A percentile compares a stretch with the other conserved stretches of the same genome.
Conservation (phyloP, 371 early-diverging fungal species). For the Blyttiomyces sp. region DNA sequence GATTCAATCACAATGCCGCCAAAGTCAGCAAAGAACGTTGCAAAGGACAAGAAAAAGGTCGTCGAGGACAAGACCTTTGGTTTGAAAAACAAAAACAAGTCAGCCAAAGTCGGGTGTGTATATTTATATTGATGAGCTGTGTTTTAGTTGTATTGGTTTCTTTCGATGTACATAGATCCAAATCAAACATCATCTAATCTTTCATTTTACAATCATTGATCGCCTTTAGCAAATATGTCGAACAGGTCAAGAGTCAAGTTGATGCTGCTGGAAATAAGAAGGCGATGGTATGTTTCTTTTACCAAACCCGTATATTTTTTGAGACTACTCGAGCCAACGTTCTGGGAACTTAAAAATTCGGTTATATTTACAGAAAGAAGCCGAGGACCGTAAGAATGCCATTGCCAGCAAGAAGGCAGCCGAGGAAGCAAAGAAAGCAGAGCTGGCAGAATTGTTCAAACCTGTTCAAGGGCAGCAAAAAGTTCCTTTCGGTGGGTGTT, state of each 20-base stretch:
- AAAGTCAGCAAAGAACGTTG: constrained; percentile 48
- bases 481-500: constrained; percentile 82
- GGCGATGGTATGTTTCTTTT: constrained; percentile 42
- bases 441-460: constrained; percentile 85
- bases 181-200: too few relatives aligned
- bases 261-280: constrained; percentile 58
- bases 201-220: background rate
- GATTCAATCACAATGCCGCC: constrained; percentile 39
- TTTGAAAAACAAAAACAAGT: constrained; percentile 82
- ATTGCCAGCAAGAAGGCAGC: constrained; percentile 61
- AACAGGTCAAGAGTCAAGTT: constrained; percentile 85
- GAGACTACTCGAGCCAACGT: background rate
- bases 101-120: constrained; percentile 31
- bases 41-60: constrained; percentile 75
- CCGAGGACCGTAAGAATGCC: constrained; percentile 50
- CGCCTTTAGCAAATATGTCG: constrained; percentile 67
- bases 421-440: constrained; percentile 72
- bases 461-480: constrained; percentile 87
- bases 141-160: background rate
- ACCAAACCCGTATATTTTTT: background rate
- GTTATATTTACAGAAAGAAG: constrained; percentile 23
- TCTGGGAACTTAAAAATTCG: background rate
- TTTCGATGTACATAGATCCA: too few relatives aligned
- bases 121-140: background rate
- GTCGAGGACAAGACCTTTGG: constrained; percentile 98